Evolutionary conservation across 2,329 filamentous ascomycete species (phyloP), one percentile per base, ranked within the genome.

Genomic region (Stagonosporopsis rhizophila): DNA sequence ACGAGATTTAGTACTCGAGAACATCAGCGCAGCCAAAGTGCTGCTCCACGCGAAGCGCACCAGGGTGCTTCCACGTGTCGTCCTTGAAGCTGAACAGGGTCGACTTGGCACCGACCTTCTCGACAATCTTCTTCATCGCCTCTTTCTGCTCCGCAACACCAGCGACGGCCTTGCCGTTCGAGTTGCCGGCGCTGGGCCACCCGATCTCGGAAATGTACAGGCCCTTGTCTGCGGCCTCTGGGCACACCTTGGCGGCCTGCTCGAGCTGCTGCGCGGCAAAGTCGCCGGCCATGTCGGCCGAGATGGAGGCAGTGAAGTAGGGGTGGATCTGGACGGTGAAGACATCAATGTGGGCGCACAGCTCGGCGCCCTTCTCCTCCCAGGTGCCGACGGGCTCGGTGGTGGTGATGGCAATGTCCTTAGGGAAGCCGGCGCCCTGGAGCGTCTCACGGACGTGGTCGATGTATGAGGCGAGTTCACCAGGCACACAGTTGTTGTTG

Each of bases 121-220:
- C 69, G 63, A 87, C 79, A 74, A 98, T 94, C 55, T 85, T 85
- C 62, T 83, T 75, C 75, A 98, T 87, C 67, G 94, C 94, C 39
- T 72, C 77, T 46, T 79, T 79, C 84, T 98, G 94, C 80, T 94
- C 81, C 1, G 72, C 38, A 5, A 66, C 45, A 66, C 90, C 87
- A 53, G 93, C 87, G 67, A 90, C 81, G 56, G 92, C 92, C 19
- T 73, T 73, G 58, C 91, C 91, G 79, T 95, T 94, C 55, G 85
- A 77, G 27, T 76, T 68, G 73, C 93, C 93, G 7, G 74, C 65
- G 50, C 81, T 87, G 63, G 94, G 94, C 92, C 93, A 98, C 70
- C 94, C 94, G 54, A 89, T 90, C 87, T 98, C 94, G 67, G 96
- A 83, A 80, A 94, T 91, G 82, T 91, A 87, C 65, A 88, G 88